phyloP scores from a whole-genome alignment of 331 rosid genomes.

The Pyracantha coccinea region DNA sequence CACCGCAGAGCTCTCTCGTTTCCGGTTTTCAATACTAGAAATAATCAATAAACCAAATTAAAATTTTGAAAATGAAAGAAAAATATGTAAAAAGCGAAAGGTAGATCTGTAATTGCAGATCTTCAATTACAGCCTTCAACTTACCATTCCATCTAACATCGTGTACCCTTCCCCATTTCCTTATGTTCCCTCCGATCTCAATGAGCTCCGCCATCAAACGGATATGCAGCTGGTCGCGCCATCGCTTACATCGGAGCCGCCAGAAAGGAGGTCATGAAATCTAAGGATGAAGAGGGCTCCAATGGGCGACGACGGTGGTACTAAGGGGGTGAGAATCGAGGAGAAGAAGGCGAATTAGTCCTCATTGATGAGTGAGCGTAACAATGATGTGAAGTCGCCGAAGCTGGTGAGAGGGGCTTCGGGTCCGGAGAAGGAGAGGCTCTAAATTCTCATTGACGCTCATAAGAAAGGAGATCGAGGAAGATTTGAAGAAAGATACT shows the following conservation, averaged over 20 bases:
- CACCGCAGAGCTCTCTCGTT: too few species aligned
- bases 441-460: slow-evolving; percentile 49
- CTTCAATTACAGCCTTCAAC: too few species aligned
- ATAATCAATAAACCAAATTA: too few species aligned
- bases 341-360: slow-evolving; percentile 35
- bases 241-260: neutral
- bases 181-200: too few species aligned
- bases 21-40: too few species aligned
- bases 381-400: slow-evolving; percentile 31
- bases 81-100: too few species aligned
- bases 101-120: too few species aligned
- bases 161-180: too few species aligned
- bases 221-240: too few species aligned
- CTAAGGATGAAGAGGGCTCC: slow-evolving; percentile 72
- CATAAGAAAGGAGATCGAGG: slow-evolving; percentile 65
- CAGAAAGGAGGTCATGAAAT: slow-evolving; percentile 60
- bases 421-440: slow-evolving; percentile 30
- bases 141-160: too few species aligned
- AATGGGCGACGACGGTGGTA: slow-evolving; percentile 22
- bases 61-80: too few species aligned
- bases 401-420: slow-evolving; percentile 17
- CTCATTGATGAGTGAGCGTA: slow-evolving; percentile 34
- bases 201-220: too few species aligned
- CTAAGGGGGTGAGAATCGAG: slow-evolving; percentile 46
- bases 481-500: slow-evolving; percentile 55